Percentiles rank a stretch among this genome's conserved stretches.
Evolutionary conservation across 352 stramenopile genomes (phyloP).

Genomic region (Phytophthora crassamura): DNA sequence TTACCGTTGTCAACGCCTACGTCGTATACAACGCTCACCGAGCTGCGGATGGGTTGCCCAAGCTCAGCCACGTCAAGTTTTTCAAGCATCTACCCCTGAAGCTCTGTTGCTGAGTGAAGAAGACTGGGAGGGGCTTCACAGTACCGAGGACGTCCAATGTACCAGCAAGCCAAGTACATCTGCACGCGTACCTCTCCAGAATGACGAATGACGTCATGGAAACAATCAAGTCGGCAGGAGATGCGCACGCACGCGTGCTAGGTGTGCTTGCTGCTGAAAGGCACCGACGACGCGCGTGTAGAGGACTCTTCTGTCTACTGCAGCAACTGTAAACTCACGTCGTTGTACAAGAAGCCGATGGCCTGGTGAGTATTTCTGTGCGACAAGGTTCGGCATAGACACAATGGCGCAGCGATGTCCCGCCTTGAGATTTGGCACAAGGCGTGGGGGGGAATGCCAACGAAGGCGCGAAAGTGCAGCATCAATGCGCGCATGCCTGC

Average conservation of each 20-base stretch:
- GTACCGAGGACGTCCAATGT: background rate
- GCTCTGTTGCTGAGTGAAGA: background rate
- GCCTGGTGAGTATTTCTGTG: constrained; percentile 15
- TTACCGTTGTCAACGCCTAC: constrained; percentile 2
- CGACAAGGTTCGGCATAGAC: constrained; percentile 11
- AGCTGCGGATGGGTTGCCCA: background rate
- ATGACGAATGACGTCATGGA: constrained; percentile 9
- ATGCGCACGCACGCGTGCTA: constrained; percentile 9
- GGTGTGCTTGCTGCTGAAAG: constrained; percentile 20
- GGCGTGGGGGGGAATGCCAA: constrained; percentile 2
- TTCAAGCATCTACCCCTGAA: constrained; percentile 2
- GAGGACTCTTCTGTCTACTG: constrained; percentile 17
- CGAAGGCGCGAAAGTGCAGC: background rate
- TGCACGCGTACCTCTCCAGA: background rate
- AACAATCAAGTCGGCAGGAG: constrained; percentile 10
- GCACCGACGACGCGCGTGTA: background rate
- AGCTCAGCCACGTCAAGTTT: constrained; percentile 12
- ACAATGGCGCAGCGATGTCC: constrained; percentile 16
- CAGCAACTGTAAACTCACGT: constrained; percentile 6
- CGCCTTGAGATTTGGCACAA: constrained; percentile 24
- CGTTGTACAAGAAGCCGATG: constrained; percentile 5
- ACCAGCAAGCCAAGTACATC: too few species aligned
- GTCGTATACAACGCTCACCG: background rate
- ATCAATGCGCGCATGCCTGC: constrained; percentile 14
- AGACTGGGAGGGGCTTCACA: background rate